These are phyloP conservation scores for Colletotrichum orbiculare DNA, from an alignment of 2,329 filamentous ascomycete genomes.

Conservation along the genomic window DNA sequence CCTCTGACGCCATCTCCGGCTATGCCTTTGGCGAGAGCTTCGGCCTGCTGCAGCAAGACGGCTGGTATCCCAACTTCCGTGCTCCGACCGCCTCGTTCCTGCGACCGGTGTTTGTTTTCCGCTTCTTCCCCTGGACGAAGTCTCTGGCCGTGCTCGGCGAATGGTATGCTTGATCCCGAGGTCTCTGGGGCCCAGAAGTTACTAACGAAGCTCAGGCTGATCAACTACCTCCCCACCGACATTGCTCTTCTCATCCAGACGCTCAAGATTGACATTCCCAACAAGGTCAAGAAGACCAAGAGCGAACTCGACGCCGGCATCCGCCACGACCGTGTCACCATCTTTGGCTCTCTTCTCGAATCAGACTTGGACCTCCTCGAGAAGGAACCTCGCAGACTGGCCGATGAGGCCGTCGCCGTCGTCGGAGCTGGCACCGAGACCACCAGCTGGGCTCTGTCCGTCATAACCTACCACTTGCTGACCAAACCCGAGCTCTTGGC, in stretches of 20 bases:
- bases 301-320: conserved; percentile 36
- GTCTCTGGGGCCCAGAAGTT: no score
- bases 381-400: conserved; percentile 28
- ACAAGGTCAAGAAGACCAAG: conserved; percentile 35
- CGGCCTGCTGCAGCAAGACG: conserved; percentile 47
- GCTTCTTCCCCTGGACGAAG: conserved; percentile 42
- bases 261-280: conserved; percentile 34
- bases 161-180: conserved; percentile 12
- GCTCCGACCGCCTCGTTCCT: conserved; percentile 37
- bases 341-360: conserved; percentile 36
- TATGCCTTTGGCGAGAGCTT: conserved; percentile 52
- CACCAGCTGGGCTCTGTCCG: conserved; percentile 44
- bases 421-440: conserved; percentile 39
- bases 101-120: conserved; percentile 39
- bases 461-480: conserved; percentile 50
- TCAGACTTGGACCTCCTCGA: conserved; percentile 32
- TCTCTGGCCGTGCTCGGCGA: conserved; percentile 31
- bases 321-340: conserved; percentile 35
- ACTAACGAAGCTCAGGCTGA: conserved; percentile 20
- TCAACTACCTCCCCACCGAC: conserved; percentile 34
- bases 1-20: conserved; percentile 50
- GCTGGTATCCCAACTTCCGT: conserved; percentile 50
- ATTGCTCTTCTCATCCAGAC: conserved; percentile 36
- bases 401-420: conserved; percentile 35
- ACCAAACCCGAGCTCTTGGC: conserved; percentile 45